Percentiles rank a stretch among this genome's conserved stretches.
These are phyloP conservation scores for Ustilago lituana DNA, from an alignment of 1,284 basidiomycete species.

Conservation along the genomic window DNA sequence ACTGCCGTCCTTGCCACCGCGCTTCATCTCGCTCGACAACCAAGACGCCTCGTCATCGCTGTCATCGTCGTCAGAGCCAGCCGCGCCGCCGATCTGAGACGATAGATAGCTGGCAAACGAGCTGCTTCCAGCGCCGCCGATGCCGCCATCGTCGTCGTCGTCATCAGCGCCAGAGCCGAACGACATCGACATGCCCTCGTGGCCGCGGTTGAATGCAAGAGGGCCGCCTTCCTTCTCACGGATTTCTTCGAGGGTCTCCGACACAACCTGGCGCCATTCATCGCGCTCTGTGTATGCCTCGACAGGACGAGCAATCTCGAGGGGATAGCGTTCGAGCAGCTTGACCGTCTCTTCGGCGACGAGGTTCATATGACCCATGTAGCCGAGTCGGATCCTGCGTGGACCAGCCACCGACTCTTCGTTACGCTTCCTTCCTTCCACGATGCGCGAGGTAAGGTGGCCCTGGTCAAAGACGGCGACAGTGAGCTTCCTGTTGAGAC, in stretches of 20 bases:
- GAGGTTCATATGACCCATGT: conserved; percentile 95
- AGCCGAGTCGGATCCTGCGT: conserved; percentile 72
- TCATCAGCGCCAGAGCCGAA: conserved; percentile 47
- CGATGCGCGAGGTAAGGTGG: conserved; percentile 55
- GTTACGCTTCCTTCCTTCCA: conserved; percentile 62
- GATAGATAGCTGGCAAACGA: conserved; percentile 65
- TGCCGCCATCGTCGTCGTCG: conserved; percentile 40
- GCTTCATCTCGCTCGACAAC: conserved; percentile 53
- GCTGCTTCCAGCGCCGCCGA: conserved; percentile 44
- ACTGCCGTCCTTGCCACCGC: conserved; percentile 19
- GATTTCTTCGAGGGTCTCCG: conserved; percentile 60
- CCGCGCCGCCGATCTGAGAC: conserved; percentile 60
- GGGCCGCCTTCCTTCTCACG: conserved; percentile 63
- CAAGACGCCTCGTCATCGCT: conserved; percentile 61
- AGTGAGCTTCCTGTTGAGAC: conserved; percentile 61
- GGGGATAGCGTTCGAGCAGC: conserved; percentile 83
- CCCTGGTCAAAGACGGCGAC: conserved; percentile 63
- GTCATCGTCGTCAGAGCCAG: conserved; percentile 58
- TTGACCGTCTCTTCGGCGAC: conserved; percentile 90
- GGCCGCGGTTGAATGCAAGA: conserved; percentile 62
- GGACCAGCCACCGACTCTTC: conserved; percentile 54
- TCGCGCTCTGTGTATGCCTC: conserved; percentile 49
- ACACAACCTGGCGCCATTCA: conserved; percentile 63
- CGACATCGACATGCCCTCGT: conserved; percentile 45
- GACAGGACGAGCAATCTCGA: conserved; percentile 48